phyloP scores from a whole-genome alignment of 1,284 basidiomycete species.

The Xerocomus nothofagi region DNA sequence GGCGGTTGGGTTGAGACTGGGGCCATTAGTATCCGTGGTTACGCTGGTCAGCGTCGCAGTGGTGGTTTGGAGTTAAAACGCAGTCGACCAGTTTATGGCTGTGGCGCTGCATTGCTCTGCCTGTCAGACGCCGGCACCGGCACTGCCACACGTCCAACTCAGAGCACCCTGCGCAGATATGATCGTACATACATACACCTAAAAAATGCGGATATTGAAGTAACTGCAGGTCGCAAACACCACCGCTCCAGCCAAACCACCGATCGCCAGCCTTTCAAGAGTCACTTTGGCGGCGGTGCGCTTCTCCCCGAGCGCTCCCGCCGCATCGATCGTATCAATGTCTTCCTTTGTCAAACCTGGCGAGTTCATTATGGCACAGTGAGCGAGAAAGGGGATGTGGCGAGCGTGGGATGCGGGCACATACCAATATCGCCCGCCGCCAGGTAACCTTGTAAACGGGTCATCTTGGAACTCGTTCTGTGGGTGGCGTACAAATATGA shows the following conservation, averaged over 20 bases:
- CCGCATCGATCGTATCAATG: conserved; percentile 57
- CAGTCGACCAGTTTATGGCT: too few relatives aligned
- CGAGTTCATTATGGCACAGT: neutral
- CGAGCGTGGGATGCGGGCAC: conserved; percentile 40
- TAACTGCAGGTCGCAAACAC: conserved; percentile 14
- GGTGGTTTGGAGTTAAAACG: conserved; percentile 4
- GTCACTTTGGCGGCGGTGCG: conserved; percentile 1
- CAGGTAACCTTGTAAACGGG: conserved; percentile 66
- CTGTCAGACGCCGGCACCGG: neutral
- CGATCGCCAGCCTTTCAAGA: conserved; percentile 4
- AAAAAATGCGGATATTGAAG: conserved; percentile 11
- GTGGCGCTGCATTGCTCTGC: neutral
- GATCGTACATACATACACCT: neutral
- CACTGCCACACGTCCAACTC: neutral
- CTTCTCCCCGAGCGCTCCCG: conserved; percentile 43
- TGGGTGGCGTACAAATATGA: neutral
- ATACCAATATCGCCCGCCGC: conserved; percentile 59
- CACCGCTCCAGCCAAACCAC: conserved; percentile 7
- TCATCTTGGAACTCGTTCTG: conserved; percentile 67
- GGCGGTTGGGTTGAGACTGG: conserved; percentile 29
- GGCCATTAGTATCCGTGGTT: conserved; percentile 25
- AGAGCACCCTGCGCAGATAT: too few relatives aligned
- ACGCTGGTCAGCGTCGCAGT: conserved; percentile 8
- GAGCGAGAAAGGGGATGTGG: neutral
- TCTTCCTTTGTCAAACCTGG: conserved; percentile 40